phyloP scores from a whole-genome alignment of 768 basidiomycete species.

The Russula vinacea region DNA sequence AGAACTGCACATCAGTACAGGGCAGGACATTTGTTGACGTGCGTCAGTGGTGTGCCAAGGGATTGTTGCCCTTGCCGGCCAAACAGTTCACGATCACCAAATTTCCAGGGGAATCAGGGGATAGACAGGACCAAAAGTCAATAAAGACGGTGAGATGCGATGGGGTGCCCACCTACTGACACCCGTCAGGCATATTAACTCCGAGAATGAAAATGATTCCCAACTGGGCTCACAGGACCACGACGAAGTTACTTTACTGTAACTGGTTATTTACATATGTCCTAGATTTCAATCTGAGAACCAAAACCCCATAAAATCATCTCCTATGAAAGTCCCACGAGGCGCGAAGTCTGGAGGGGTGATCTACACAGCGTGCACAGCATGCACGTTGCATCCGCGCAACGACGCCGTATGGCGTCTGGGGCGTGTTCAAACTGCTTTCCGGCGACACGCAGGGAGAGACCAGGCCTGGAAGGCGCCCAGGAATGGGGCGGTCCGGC shows the following conservation, averaged over 20 bases:
- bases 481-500: background rate
- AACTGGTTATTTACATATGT: background rate
- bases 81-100: constrained; percentile 7
- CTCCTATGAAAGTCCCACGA: constrained; percentile 1
- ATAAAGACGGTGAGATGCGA: constrained; percentile 8
- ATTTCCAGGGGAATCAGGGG: background rate
- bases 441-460: background rate
- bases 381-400: constrained; percentile 17
- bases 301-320: background rate
- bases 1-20: constrained; percentile 8
- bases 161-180: background rate
- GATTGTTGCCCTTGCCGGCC: background rate
- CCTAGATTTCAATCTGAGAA: background rate
- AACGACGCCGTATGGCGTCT: background rate
- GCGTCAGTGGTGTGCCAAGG: constrained; percentile 3
- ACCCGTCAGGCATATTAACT: constrained; percentile 9
- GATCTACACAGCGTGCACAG: constrained; percentile 12
- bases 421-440: background rate
- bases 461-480: background rate
- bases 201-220: constrained; percentile 19
- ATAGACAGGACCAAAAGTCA: constrained; percentile 1
- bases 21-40: background rate
- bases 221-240: background rate
- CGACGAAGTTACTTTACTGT: background rate
- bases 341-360: background rate